Percentiles rank a stretch among this genome's conserved stretches.
Conservation (phyloP, 1,284 basidiomycete genomes). For the Xanthoconium separans region DNA sequence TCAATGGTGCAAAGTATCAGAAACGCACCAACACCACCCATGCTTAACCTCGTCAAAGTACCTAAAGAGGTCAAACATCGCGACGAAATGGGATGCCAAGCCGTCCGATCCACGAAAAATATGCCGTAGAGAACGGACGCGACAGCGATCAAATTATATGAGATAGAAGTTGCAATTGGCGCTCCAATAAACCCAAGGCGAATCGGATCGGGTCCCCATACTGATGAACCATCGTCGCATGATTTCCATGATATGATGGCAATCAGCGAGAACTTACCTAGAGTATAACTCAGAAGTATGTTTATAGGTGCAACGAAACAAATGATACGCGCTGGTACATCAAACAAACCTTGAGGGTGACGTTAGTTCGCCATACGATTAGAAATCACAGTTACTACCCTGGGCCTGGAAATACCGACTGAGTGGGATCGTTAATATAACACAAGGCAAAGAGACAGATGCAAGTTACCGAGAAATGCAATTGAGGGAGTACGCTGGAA, state of each 20-base stretch:
- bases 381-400: constrained; percentile 38
- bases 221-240: constrained; percentile 36
- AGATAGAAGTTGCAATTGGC: constrained; percentile 86
- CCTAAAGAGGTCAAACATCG: constrained; percentile 72
- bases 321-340: constrained; percentile 46
- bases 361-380: not conserved
- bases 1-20: not conserved
- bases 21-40: constrained; percentile 68
- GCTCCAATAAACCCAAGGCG: constrained; percentile 92
- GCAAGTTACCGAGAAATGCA: constrained; percentile 55
- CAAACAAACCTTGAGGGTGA: constrained; percentile 65
- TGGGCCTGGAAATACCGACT: constrained; percentile 91
- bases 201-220: constrained; percentile 80
- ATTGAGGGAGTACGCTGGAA: constrained; percentile 89
- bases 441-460: constrained; percentile 14
- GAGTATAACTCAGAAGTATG: constrained; percentile 77
- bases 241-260: not conserved
- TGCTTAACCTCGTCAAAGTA: constrained; percentile 69
- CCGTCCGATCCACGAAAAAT: constrained; percentile 72
- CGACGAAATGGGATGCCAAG: constrained; percentile 80
- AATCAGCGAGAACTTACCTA: constrained; percentile 48
- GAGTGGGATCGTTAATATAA: constrained; percentile 28
- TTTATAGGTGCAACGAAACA: constrained; percentile 76
- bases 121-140: constrained; percentile 73
- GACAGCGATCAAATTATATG: constrained; percentile 81